Evolutionary conservation across 192 early-diverging fungal genomes (phyloP), one percentile per base, ranked within the genome.

Genomic region (Linnemannia schmuckeri): DNA sequence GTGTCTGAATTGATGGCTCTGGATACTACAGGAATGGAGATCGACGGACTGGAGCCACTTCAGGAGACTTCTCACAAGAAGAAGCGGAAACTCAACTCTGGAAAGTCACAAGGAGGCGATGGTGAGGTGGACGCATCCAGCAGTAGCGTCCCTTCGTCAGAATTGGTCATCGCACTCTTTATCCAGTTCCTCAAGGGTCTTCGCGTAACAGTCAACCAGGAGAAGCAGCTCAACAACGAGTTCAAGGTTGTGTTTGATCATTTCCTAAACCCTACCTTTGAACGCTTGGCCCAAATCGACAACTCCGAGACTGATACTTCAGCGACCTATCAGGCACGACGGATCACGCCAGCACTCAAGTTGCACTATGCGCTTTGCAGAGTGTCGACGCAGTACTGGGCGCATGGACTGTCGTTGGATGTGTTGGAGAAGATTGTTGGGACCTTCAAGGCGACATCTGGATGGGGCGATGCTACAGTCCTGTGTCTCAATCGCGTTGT

Each of bases 81-180:
- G 72, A 87, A 87, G 35, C 75, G 85, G 68, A 87, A 87, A 47
- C 80, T 87, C 30, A 87, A 87, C 66, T 75, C 85, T 57, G 80
- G 80, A 35, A 76, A 78, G 35, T 76, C 76, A 6, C 70, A 74
- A 52, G 55, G 49, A 52, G 49, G 17, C 47, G 47, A 20, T 20
- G 75, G 77, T 15, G 37, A 37, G 37, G 61, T 35, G n/a, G 38
- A n/a, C 2, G 70, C 69, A 6, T 9, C 6, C 17, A 37, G 37
- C 1, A 69, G 8, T 4, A 61, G 40, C 24, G 41, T 81, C 4
- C 61, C 72, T 4, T 81, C 85, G 2, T 47, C 79, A 24, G 85
- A 87, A 35, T 20, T 44, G n/a, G 44, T 87, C 40, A 66, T 66
- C 1, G 15, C 63, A n/a, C 42, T 87, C 4, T 87, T 87, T 27